Base-by-base conservation (phyloP, 2,329 filamentous ascomycete species). In the Corniculantispora saksenae region DNA sequence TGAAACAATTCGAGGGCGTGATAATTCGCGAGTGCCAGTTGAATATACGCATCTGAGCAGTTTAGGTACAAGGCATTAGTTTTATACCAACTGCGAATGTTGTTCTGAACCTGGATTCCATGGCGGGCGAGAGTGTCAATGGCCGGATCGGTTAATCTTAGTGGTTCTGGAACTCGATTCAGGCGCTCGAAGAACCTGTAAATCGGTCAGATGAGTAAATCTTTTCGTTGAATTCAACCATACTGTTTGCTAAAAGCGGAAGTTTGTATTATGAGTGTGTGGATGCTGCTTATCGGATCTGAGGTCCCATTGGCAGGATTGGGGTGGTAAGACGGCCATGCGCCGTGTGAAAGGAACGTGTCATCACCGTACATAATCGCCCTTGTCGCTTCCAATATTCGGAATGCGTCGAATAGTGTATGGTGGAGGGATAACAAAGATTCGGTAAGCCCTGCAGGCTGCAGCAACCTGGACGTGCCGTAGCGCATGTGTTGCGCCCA, bases 401-500 rank as follows among this genome's bases (percentile, higher is more conserved):
- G 53, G 13, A 72, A 74, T 3, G 67, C 69, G 0, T 66, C 66
- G 38, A 74, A 64, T 1, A 75, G 62, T 15, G 43, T 68, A 21
- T 45, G 43, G 6, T 48, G 54, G 3, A 72, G 64, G 3, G 45
- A 40, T 3, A 21, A 67, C 1, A 1, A n/a, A 1, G 17, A 25
- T 2, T 3, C 40, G 9, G 2, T 10, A 0, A 50, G 29, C 0
- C 62, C 64, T 1, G 55, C 47, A 0, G 67, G 32, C 21, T 73
- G 66, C 17, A 75, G 48, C 19, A 75, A 61, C 12, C 48, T 69
- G 0, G 68, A 69, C 7, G 69, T 72, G 12, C 73, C 73, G 43
- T 70, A 70, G 0, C 72, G 21, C 72, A 75, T 73, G 10, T 75
- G 73, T 9, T 65, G 72, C 1, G 67, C 66, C 72, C 72, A 75